These are phyloP conservation scores for Diaporthe amygdali DNA, from an alignment of 2,329 filamentous ascomycete species.

Conservation along the genomic window DNA sequence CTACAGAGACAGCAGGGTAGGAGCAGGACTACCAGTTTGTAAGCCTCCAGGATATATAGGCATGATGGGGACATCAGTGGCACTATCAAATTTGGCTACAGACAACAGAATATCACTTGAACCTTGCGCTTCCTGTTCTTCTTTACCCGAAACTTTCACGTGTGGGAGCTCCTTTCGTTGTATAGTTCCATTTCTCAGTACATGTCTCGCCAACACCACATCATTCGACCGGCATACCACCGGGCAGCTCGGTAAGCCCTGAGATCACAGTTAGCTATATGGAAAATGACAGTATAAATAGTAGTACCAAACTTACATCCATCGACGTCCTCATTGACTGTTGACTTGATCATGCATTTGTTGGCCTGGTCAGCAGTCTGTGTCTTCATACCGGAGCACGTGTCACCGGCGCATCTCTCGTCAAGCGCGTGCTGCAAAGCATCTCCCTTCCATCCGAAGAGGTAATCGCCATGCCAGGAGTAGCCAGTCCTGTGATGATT, in stretches of 20 bases:
- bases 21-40: too few relatives aligned
- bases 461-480: constrained; percentile 45
- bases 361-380: constrained; percentile 36
- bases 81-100: background rate
- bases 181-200: too few relatives aligned
- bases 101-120: background rate
- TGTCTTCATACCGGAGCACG: constrained; percentile 34
- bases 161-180: too few relatives aligned
- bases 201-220: too few relatives aligned
- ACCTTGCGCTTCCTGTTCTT: too few relatives aligned
- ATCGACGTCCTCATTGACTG: constrained; percentile 39
- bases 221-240: background rate
- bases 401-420: constrained; percentile 39
- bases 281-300: too few relatives aligned
- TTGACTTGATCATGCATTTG: constrained; percentile 35
- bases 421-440: constrained; percentile 43
- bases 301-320: constrained; percentile 33
- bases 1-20: too few relatives aligned
- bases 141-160: too few relatives aligned
- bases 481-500: constrained; percentile 36
- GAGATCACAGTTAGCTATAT: background rate
- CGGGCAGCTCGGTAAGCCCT: background rate
- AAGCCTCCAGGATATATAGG: too few relatives aligned
- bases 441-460: constrained; percentile 48
- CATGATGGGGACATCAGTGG: background rate